Conservation (phyloP, 2,329 filamentous ascomycete genomes). For the Fusarium sulawesiense region DNA sequence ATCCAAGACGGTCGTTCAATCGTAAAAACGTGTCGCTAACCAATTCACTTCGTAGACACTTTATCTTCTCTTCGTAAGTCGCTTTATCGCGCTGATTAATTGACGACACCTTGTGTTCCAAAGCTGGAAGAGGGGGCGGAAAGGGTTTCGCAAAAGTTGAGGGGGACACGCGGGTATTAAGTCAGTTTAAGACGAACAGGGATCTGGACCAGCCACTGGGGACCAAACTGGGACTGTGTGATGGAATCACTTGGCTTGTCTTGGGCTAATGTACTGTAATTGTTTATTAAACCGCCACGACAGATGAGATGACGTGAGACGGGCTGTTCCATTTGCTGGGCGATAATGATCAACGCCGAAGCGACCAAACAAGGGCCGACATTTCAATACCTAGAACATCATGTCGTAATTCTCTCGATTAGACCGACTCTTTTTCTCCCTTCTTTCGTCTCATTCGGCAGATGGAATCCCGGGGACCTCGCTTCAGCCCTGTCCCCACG, state of each 20-base stretch:
- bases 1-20: conserved; percentile 1
- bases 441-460: neutral
- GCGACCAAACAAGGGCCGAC: conserved; percentile 5
- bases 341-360: conserved; percentile 4
- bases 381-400: neutral
- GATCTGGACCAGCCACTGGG: neutral
- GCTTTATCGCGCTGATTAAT: conserved; percentile 11
- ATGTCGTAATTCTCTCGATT: conserved; percentile 11
- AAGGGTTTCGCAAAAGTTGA: neutral
- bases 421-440: neutral
- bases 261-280: neutral
- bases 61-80: neutral
- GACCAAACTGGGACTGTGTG: conserved; percentile 13
- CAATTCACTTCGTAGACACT: neutral
- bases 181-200: neutral
- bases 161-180: conserved; percentile 11
- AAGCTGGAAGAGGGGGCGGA: neutral
- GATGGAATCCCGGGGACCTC: neutral
- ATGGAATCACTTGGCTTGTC: conserved; percentile 7
- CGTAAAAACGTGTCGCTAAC: conserved; percentile 6
- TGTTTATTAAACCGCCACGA: conserved; percentile 29
- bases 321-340: conserved; percentile 26
- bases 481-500: conserved; percentile 25
- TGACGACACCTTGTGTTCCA: neutral
- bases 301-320: conserved; percentile 44